Evolutionary conservation across 495 filamentous ascomycete genomes (phyloP).

Genomic region (Aspergillus bridgeri): DNA sequence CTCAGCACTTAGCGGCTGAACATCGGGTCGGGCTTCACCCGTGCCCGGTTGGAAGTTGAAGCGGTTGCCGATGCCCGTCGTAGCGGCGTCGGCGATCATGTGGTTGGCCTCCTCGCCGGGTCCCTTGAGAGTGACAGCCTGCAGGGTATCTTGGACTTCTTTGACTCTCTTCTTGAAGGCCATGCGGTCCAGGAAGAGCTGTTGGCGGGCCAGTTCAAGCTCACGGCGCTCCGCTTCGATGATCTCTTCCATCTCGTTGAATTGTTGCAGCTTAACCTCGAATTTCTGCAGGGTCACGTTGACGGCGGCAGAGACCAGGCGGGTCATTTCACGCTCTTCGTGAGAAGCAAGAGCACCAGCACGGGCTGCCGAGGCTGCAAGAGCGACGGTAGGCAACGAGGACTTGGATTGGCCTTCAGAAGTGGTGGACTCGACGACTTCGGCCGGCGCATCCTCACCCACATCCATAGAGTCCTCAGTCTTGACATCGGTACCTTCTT

Average conservation of each 20-base stretch:
- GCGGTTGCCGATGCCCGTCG: conserved; percentile 48
- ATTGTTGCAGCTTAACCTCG: conserved; percentile 83
- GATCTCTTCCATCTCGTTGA: conserved; percentile 91
- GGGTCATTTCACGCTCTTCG: conserved; percentile 93
- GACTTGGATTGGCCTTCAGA: conserved; percentile 33
- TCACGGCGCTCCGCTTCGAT: conserved; percentile 89
- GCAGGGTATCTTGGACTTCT: conserved; percentile 75
- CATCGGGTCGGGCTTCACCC: conserved; percentile 42
- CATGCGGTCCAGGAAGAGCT: conserved; percentile 88
- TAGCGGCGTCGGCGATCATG: conserved; percentile 46
- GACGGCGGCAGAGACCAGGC: conserved; percentile 78
- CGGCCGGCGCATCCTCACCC: conserved; percentile 39
- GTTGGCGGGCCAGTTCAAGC: conserved; percentile 83
- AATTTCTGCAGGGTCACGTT: conserved; percentile 82
- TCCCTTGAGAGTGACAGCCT: conserved; percentile 55
- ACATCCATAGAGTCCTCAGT: conserved; percentile 67
- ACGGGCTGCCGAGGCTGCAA: conserved; percentile 81
- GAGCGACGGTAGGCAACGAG: conserved; percentile 69
- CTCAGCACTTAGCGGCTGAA: conserved; percentile 65
- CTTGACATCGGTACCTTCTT: conserved; percentile 54
- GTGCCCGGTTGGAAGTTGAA: conserved; percentile 56
- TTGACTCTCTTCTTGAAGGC: conserved; percentile 83
- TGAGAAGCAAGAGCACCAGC: conserved; percentile 86
- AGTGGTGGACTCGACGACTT: conserved; percentile 21
- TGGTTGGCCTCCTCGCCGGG: conserved; percentile 52